phyloP scores from a whole-genome alignment of 2,329 filamentous ascomycete species.

The Penicillium fuscoglaucum region DNA sequence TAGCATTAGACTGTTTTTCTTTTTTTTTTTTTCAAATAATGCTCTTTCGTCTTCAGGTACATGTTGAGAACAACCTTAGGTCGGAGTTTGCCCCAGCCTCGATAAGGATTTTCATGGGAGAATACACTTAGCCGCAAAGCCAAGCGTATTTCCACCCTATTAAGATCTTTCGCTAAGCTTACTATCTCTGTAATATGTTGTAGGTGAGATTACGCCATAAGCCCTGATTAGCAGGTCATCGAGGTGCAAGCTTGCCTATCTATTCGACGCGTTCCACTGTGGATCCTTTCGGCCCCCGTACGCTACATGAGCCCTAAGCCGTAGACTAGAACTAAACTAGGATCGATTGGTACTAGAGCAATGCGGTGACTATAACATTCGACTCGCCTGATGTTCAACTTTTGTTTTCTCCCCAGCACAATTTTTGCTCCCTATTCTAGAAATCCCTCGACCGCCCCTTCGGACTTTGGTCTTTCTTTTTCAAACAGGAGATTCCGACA shows the following conservation, averaged over 20 bases:
- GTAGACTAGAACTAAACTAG: background rate
- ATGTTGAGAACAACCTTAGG: too few species aligned
- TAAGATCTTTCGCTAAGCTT: too few species aligned
- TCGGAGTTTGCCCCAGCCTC: too few species aligned
- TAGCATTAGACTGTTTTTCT: too few species aligned
- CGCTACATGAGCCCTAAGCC: background rate
- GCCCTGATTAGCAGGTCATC: background rate
- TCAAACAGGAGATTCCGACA: background rate
- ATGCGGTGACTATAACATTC: background rate
- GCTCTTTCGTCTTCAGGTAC: too few species aligned
- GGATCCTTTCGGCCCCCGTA: background rate
- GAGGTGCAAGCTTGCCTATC: background rate
- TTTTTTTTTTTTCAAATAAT: too few species aligned
- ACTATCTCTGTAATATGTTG: too few species aligned
- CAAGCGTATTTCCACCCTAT: too few species aligned
- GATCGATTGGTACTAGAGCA: background rate
- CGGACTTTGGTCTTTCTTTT: background rate
- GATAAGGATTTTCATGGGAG: too few species aligned
- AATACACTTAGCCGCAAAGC: too few species aligned
- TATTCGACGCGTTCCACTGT: background rate
- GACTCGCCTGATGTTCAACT: background rate
- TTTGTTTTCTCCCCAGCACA: background rate
- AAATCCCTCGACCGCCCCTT: background rate
- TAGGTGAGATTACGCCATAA: background rate
- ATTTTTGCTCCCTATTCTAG: background rate